Evolutionary conservation across 1,284 basidiomycete genomes (phyloP).

Genomic region (Binderoboletus segoi): DNA sequence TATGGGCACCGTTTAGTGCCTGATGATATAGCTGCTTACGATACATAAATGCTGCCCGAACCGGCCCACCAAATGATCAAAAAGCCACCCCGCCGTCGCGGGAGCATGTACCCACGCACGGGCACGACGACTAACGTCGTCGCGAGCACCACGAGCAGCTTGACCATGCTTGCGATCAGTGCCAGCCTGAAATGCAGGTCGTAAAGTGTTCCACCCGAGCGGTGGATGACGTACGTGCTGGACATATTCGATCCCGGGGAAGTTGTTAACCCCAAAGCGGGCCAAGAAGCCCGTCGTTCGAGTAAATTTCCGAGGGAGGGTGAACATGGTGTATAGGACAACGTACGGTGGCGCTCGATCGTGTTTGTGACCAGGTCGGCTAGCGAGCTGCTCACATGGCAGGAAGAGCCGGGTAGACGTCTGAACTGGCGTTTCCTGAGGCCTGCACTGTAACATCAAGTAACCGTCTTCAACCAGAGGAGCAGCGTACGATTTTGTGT

Average conservation of each 20-base stretch:
- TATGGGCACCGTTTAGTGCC: no score
- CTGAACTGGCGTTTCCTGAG: no score
- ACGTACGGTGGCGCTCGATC: constrained; percentile 82
- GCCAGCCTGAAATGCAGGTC: constrained; percentile 82
- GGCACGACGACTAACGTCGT: constrained; percentile 87
- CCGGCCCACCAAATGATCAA: constrained; percentile 79
- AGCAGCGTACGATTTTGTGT: no score
- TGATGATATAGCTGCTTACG: no score
- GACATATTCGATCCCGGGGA: constrained; percentile 87
- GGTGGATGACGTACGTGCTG: constrained; percentile 70
- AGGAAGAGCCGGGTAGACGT: no score
- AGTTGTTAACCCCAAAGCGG: constrained; percentile 96
- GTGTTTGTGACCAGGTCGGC: constrained; percentile 98
- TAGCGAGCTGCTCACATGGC: constrained; percentile 93
- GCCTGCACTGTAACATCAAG: no score
- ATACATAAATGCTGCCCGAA: no score
- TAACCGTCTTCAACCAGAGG: no score
- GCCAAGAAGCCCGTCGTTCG: constrained; percentile 92
- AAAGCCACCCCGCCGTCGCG: constrained; percentile 77
- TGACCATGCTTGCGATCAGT: constrained; percentile 80
- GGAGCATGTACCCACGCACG: constrained; percentile 81
- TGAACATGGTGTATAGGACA: no score
- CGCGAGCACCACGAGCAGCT: constrained; percentile 74
- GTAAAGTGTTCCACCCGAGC: constrained; percentile 58
- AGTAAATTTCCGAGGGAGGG: no score